phyloP scores from a whole-genome alignment of 2,329 filamentous ascomycete species.

The Stagonosporopsis cucurbitacearum region DNA sequence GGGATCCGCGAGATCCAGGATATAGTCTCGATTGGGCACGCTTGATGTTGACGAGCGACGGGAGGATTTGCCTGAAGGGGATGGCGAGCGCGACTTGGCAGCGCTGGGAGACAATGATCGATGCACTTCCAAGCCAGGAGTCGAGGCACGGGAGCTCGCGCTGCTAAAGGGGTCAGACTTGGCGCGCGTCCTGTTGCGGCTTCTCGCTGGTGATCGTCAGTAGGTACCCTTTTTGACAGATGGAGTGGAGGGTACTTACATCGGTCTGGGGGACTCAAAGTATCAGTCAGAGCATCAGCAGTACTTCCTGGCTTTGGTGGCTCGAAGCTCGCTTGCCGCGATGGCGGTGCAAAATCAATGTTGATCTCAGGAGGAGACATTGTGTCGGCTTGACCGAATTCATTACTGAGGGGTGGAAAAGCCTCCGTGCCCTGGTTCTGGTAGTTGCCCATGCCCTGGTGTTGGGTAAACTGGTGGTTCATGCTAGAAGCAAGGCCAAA shows the following conservation, averaged over 20 bases:
- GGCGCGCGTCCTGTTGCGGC: slow-evolving; percentile 61
- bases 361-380: slow-evolving; percentile 96
- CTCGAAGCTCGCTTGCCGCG: slow-evolving; percentile 70
- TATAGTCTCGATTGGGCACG: slow-evolving; percentile 71
- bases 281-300: slow-evolving; percentile 65
- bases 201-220: slow-evolving; percentile 54
- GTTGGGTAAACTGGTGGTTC: slow-evolving; percentile 56
- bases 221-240: slow-evolving; percentile 1
- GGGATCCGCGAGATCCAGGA: slow-evolving; percentile 89
- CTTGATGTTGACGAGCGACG: slow-evolving; percentile 60
- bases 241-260: slow-evolving; percentile 54
- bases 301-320: slow-evolving; percentile 66
- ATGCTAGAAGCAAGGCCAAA: slow-evolving; percentile 56
- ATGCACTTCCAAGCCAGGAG: slow-evolving; percentile 47
- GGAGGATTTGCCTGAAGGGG: slow-evolving; percentile 55
- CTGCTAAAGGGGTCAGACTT: slow-evolving; percentile 67
- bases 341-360: slow-evolving; percentile 85
- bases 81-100: slow-evolving; percentile 55
- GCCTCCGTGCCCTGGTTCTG: slow-evolving; percentile 55
- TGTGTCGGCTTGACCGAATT: slow-evolving; percentile 72
- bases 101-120: slow-evolving; percentile 54
- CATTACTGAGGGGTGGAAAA: slow-evolving; percentile 60
- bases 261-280: slow-evolving; percentile 76
- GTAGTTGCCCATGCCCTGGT: slow-evolving; percentile 60
- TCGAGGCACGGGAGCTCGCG: slow-evolving; percentile 53